Evolutionary conservation across 2,329 filamentous ascomycete genomes (phyloP), one percentile per base, ranked within the genome.

Genomic region (Paecilomyces formosus): DNA sequence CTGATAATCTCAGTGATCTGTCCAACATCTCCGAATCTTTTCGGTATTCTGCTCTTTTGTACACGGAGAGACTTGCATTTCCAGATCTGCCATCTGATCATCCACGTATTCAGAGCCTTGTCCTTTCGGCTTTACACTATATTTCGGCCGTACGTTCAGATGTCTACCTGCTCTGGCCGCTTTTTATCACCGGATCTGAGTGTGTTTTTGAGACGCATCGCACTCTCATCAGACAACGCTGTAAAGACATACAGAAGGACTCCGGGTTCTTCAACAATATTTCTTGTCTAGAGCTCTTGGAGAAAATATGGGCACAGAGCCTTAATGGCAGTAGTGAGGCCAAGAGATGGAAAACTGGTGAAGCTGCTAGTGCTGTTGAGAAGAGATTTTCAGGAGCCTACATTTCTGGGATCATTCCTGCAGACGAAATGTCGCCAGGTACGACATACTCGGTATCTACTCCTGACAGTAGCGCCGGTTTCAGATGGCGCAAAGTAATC

Each of bases 261-360:
- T 93, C 89, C 57, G 92, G 92, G 1, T 97, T 97, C 76, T 90
- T 92, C 80, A 97, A 96, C 76, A 97, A 96, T 71, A 82, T 95
- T 49, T 88, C 89, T 6, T 91, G 89, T 7, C 81, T 97, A 26
- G 89, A 94, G 67, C 85, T 96, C 3, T 76, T 97, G 50, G 92
- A 97, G 78, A 86, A 87, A 66, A 82, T 96, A 15, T 97, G 93
- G 92, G 79, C 80, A 12, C 82, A 67, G 21, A 65, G 70, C 18
- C 56, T 59, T 12, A 35, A 53, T 21, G 57, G 56, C n/a, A 55
- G 21, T 15, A 22, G 39, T 15, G 51, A 52, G 50, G 45, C 22
- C 56, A 54, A n/a, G 24, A 30, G 51, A 31, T 15, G 28, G 35
- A 51, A 55, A 2, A 55, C 57, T 45, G 61, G 61, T 26, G 55